A percentile compares a stretch with the other conserved stretches of the same genome.
Conservation (phyloP, 2,329 filamentous ascomycete genomes). For the Colletotrichum karsti region DNA sequence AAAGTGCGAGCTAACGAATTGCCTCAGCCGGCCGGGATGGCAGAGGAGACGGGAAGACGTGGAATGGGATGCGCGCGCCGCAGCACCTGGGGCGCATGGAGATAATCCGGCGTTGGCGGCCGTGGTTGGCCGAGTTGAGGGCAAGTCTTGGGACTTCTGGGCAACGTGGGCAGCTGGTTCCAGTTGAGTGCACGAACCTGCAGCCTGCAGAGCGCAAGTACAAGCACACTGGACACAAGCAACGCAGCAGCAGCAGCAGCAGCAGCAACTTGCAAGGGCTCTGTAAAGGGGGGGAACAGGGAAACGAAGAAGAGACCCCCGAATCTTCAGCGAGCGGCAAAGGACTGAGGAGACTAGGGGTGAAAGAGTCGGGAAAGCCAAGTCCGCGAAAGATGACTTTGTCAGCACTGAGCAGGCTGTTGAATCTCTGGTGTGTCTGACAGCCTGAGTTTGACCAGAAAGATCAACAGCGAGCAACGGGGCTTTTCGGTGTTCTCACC, state of each 20-base stretch:
- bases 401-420: conserved; percentile 19
- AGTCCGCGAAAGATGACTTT: conserved; percentile 15
- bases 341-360: neutral
- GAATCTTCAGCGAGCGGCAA: conserved; percentile 27
- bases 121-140: conserved; percentile 10
- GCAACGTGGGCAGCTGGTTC: conserved; percentile 10
- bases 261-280: too few relatives aligned
- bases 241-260: too few relatives aligned
- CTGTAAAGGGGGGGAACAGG: neutral
- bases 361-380: conserved; percentile 1
- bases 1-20: neutral
- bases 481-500: conserved; percentile 22
- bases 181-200: conserved; percentile 6
- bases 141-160: neutral
- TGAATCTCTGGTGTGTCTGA: neutral
- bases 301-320: neutral
- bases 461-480: neutral
- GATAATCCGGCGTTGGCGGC: conserved; percentile 12
- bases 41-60: too few relatives aligned
- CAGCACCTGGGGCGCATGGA: conserved; percentile 18
- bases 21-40: conserved; percentile 25
- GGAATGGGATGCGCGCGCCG: too few relatives aligned
- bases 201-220: conserved; percentile 1
- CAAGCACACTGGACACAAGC: neutral
- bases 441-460: conserved; percentile 2